A percentile compares a stretch with the other conserved stretches of the same genome.
phyloP scores from a whole-genome alignment of 306 rosid species.

The Crotalaria pallida region DNA sequence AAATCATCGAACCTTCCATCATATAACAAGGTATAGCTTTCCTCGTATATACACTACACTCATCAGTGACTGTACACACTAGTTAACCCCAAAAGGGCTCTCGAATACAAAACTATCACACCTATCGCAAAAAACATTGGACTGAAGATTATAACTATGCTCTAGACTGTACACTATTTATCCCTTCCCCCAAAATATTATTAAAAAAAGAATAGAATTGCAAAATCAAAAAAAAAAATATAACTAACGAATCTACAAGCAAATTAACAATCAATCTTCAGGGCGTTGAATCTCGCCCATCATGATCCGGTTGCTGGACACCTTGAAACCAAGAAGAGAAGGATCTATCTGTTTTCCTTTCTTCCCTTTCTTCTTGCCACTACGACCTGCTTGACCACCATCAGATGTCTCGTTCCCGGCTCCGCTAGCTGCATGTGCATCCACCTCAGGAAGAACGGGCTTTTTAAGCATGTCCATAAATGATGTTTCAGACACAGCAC shows the following conservation, averaged over 20 bases:
- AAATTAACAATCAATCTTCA: slow-evolving; percentile 39
- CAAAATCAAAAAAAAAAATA: not conserved
- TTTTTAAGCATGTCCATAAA: slow-evolving; percentile 67
- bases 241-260: slow-evolving; percentile 26
- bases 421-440: slow-evolving; percentile 35
- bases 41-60: slow-evolving; percentile 49
- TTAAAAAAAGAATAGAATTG: not conserved
- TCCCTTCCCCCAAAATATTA: slow-evolving; percentile 1
- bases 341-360: slow-evolving; percentile 77
- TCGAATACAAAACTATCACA: not conserved
- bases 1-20: slow-evolving; percentile 20
- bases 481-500: slow-evolving; percentile 55
- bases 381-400: slow-evolving; percentile 44
- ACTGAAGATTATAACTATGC: slow-evolving; percentile 28
- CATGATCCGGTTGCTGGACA: slow-evolving; percentile 68
- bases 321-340: slow-evolving; percentile 69
- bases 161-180: slow-evolving; percentile 41
- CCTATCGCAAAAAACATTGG: slow-evolving; percentile 24
- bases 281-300: slow-evolving; percentile 77
- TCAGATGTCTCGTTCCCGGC: slow-evolving; percentile 37
- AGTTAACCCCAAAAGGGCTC: slow-evolving; percentile 8
- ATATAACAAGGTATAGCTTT: slow-evolving; percentile 18
- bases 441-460: slow-evolving; percentile 47
- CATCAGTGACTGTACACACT: slow-evolving; percentile 34
- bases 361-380: slow-evolving; percentile 71